Evolutionary conservation across 1,284 basidiomycete genomes (phyloP).

Genomic region (Ceratobasidium sp.): DNA sequence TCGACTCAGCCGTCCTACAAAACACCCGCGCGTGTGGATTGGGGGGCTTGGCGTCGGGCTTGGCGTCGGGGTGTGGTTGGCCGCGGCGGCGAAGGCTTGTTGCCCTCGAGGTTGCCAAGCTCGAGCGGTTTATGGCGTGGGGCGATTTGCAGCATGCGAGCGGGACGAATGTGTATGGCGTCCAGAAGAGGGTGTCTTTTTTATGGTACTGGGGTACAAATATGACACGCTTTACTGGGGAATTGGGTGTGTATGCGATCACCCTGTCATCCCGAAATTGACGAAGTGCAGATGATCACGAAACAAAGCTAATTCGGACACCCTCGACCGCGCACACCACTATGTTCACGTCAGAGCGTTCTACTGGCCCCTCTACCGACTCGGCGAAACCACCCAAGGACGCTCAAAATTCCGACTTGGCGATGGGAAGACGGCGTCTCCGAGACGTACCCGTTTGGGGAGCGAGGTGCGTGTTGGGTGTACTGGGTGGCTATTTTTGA

Average conservation of each 20-base stretch:
- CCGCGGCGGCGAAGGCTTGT: conserved; percentile 67
- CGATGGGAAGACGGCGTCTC: conserved; percentile 69
- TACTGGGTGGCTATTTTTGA: background rate
- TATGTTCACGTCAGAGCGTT: conserved; percentile 68
- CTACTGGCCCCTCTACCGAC: conserved; percentile 69
- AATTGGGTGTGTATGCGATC: conserved; percentile 65
- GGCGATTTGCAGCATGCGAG: conserved; percentile 65
- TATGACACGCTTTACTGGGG: conserved; percentile 66
- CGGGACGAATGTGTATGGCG: conserved; percentile 51
- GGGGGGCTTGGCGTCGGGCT: conserved; percentile 68
- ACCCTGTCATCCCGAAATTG: background rate
- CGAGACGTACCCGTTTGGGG: conserved; percentile 63
- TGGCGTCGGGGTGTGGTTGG: conserved; percentile 68
- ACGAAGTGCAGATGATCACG: conserved; percentile 32
- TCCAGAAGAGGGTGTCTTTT: conserved; percentile 53
- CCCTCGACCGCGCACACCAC: conserved; percentile 67
- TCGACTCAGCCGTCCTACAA: conserved; percentile 62
- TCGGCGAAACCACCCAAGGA: conserved; percentile 67
- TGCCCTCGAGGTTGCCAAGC: conserved; percentile 63
- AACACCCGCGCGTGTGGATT: conserved; percentile 64
- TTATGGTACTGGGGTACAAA: conserved; percentile 61
- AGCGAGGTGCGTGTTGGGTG: conserved; percentile 5
- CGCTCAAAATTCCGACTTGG: conserved; percentile 63
- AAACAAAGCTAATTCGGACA: conserved; percentile 58
- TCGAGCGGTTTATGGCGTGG: conserved; percentile 65